Base-by-base conservation (phyloP, 164 flowering plant genomes). In the Dillenia suffruticosa region DNA sequence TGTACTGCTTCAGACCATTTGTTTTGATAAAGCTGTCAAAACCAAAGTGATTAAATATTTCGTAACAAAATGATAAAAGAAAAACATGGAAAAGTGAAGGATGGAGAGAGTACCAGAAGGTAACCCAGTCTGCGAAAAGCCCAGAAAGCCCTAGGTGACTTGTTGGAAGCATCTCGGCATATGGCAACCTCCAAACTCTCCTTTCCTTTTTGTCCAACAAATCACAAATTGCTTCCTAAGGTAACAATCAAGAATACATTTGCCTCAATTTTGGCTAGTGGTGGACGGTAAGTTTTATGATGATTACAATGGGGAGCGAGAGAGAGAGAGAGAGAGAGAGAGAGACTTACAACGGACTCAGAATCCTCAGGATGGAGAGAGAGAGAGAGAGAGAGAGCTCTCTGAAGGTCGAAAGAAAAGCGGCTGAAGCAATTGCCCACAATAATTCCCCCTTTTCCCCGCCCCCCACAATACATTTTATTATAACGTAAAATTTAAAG, bases 141-240 rank as follows among this genome's bases (percentile, higher is more conserved):
- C 99, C 99, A 94, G 68, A 89, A 91, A 12, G 99, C 97, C 72
- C 82, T 82, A 2, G 96, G 89, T 1, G 99, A 95, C 77, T 76
- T 86, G 48, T 67, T 70, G 0, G 85, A 82, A 57, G 96, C 96
- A 49, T 87, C 96, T 8, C 63, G 68, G 68, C 99, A 95, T 5
- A 83, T 68, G 8, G 85, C 70, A 67, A 79, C 40, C 76, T 85
- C 88, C 80, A 91, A 74, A 68, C 71, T 81, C 72, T 82, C 86
- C 74, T 88, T 91, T 10, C 99, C 92, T 62, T 49, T 73, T 63
- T 67, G 56, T 89, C 90, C 71, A 95, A 61, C 76, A 92, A 64
- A 67, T 85, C 83, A 71, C 99, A 93, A 52, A 93, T 59, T 22
- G 91, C 84, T 68, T 90, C 98, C 97, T 90, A 26, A 26, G 2